Evolutionary conservation across 495 filamentous ascomycete species (phyloP).

Genomic region (Rostrohypoxylon terebratum): DNA sequence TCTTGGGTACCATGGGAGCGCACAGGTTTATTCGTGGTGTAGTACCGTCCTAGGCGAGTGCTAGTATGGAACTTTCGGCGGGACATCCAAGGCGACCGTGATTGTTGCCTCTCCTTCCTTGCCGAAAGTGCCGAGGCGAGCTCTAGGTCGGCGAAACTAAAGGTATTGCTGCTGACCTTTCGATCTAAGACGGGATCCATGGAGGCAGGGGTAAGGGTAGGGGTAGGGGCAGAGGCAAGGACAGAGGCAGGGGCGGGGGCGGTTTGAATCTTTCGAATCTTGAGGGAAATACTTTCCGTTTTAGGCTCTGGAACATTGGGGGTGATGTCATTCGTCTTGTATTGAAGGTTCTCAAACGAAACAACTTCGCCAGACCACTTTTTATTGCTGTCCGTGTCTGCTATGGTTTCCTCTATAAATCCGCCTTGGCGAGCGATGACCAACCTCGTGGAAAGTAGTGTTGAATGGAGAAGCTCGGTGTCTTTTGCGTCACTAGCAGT

Average conservation of each 20-base stretch:
- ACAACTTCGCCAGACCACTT: conserved; percentile 46
- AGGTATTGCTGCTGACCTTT: background rate
- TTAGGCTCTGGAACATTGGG: background rate
- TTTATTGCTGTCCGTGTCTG: conserved; percentile 31
- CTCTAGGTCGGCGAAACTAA: conserved; percentile 23
- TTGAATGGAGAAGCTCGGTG: conserved; percentile 36
- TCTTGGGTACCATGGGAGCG: no score
- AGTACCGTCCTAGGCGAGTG: no score
- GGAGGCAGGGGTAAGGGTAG: no score
- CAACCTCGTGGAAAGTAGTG: conserved; percentile 51
- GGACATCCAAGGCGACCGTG: background rate
- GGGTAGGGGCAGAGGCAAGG: no score
- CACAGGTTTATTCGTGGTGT: no score
- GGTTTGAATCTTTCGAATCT: background rate
- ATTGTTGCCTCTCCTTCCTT: background rate
- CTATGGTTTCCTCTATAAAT: conserved; percentile 46
- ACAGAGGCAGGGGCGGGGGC: no score
- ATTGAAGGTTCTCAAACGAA: conserved; percentile 47
- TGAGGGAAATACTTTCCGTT: background rate
- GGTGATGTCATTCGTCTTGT: conserved; percentile 11
- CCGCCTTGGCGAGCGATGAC: conserved; percentile 58
- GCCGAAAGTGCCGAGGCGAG: background rate
- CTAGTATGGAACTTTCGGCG: conserved; percentile 33
- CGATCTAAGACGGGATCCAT: no score
- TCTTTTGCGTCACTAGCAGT: conserved; percentile 59